Evolutionary conservation across 345 rosid species (phyloP), one percentile per base, ranked within the genome.

Genomic region (Crucihimalaya himalaica): DNA sequence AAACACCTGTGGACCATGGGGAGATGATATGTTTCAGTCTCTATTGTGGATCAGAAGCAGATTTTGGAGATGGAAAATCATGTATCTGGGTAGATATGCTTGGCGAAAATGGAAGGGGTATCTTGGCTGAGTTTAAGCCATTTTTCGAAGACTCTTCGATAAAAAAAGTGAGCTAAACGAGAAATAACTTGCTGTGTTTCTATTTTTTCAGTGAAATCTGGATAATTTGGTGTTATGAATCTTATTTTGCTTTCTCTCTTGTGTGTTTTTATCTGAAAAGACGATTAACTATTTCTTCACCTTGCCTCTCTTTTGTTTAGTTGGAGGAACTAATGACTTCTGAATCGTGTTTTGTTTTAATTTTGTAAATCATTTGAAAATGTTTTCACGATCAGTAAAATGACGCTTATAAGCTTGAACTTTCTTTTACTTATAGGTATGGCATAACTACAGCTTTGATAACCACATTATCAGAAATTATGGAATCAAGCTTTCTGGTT

Each of bases 401-500:
- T 31, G 15, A 35, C 34, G 14, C 46, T 45, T 56, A 11, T 31
- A 61, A 77, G 37, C 54, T 39, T 59, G 50, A 46, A 55, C 70
- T 42, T 48, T 75, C 19, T 37, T 48, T 37, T 52, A 39, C 77
- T n/a, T 74, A 61, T 69, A 95, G 99, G 98, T 95, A 37, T 95
- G 99, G 98, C 99, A 95, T 84, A 95, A 90, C 78, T 95, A 92
- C 75, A 92, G 99, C 88, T 95, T 95, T 63, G 99, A 95, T 74
- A 85, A 72, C 72, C 99, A 95, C 78, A 83, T 92, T 62, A 74
- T 95, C 40, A 83, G 86, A 81, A 95, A 95, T 72, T 89, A 87
- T 73, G 96, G 89, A 45, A 58, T 95, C 64, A 76, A 84, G 80
- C 83, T 95, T 73, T 81, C 85, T 82, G 99, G 99, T 39, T 95